Conservation (phyloP, 345 rosid species). For the Trapa incisa region DNA sequence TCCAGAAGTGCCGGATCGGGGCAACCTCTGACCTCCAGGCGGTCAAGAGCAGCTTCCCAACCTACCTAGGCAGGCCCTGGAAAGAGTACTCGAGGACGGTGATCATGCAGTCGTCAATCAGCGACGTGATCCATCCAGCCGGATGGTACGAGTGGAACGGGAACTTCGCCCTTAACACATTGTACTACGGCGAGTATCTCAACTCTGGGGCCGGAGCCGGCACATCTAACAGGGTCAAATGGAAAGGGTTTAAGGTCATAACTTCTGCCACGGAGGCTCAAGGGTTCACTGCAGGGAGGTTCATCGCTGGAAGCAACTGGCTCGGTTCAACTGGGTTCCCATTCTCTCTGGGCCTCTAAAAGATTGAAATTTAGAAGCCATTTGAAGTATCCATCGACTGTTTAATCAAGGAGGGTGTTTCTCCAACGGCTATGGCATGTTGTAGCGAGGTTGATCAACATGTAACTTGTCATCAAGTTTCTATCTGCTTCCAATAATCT, state of each 20-base stretch:
- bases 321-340: constrained; percentile 67
- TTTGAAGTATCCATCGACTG: not conserved
- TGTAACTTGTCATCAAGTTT: not conserved
- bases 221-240: constrained; percentile 52
- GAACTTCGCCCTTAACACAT: constrained; percentile 46
- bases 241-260: constrained; percentile 63
- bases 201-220: constrained; percentile 68
- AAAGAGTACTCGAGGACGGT: constrained; percentile 81
- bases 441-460: not conserved
- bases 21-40: constrained; percentile 55
- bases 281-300: constrained; percentile 33
- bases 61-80: constrained; percentile 90
- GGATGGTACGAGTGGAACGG: constrained; percentile 88
- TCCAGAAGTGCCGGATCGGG: constrained; percentile 69
- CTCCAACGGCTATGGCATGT: not conserved
- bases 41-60: constrained; percentile 43
- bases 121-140: constrained; percentile 43
- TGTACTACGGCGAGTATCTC: constrained; percentile 58
- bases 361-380: not conserved
- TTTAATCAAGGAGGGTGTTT: not conserved
- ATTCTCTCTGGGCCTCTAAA: constrained; percentile 41
- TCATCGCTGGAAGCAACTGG: constrained; percentile 63
- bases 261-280: constrained; percentile 46
- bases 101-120: constrained; percentile 59
- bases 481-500: not conserved